Evolutionary conservation across 805 yeast species (phyloP).

Genomic region (Maudiozyma bulderi): DNA sequence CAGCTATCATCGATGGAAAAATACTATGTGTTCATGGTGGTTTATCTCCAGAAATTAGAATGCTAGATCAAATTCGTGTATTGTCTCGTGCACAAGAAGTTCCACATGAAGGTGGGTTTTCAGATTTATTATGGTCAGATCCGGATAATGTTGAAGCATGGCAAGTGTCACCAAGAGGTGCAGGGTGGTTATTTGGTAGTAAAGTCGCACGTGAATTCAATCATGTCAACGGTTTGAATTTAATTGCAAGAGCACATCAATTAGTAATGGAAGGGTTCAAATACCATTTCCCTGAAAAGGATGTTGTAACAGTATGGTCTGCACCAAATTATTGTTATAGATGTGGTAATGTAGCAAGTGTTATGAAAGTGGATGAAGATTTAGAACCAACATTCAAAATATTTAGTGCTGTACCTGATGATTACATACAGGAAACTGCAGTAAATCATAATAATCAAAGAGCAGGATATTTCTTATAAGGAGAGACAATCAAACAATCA

Average conservation of each 20-base stretch:
- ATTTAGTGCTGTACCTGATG: slow-evolving; percentile 92
- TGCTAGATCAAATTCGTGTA: slow-evolving; percentile 94
- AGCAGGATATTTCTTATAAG: slow-evolving; percentile 29
- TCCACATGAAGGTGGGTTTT: slow-evolving; percentile 98
- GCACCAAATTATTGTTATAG: slow-evolving; percentile 96
- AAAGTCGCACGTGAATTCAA: slow-evolving; percentile 93
- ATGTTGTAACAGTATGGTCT: slow-evolving; percentile 96
- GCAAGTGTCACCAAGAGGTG: slow-evolving; percentile 98
- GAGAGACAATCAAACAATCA: not conserved
- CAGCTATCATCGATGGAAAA: slow-evolving; percentile 93
- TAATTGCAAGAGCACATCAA: slow-evolving; percentile 95
- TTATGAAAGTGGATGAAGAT: slow-evolving; percentile 88
- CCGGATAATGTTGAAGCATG: slow-evolving; percentile 97
- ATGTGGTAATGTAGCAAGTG: slow-evolving; percentile 97
- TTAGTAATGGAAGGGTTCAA: slow-evolving; percentile 97
- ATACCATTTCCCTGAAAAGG: slow-evolving; percentile 91
- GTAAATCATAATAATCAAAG: slow-evolving; percentile 23
- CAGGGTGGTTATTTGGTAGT: slow-evolving; percentile 95
- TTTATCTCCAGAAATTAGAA: slow-evolving; percentile 89
- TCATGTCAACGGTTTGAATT: slow-evolving; percentile 78
- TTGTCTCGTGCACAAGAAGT: slow-evolving; percentile 94
- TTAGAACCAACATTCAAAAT: slow-evolving; percentile 84
- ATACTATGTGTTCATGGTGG: slow-evolving; percentile 97
- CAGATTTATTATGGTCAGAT: slow-evolving; percentile 95
- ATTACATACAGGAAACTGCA: slow-evolving; percentile 31